A percentile compares a stretch with the other conserved stretches of the same genome.
Conservation (phyloP, 129 eudicot genomes). For the Helichrysum umbraculigerum region DNA sequence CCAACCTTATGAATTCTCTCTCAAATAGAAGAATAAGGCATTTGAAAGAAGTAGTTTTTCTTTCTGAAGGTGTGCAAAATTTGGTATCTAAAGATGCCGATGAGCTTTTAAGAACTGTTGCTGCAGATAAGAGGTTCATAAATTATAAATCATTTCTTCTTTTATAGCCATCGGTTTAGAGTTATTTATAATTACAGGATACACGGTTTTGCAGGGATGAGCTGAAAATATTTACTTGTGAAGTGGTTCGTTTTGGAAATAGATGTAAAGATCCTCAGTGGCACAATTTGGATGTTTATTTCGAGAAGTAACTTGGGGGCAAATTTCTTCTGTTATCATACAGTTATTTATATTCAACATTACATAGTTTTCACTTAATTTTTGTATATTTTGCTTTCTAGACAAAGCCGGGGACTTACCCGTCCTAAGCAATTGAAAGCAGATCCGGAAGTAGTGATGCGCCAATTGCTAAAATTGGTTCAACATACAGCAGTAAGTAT, state of each 20-base stretch:
- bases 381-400: conserved; percentile 29
- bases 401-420: conserved; percentile 62
- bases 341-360: conserved; percentile 7
- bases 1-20: conserved; percentile 71
- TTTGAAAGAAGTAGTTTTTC: conserved; percentile 64
- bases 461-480: conserved; percentile 65
- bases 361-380: conserved; percentile 8
- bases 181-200: conserved; percentile 4
- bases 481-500: conserved; percentile 82
- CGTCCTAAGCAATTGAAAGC: conserved; percentile 59
- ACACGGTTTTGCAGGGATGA: conserved; percentile 57
- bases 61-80: conserved; percentile 76
- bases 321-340: background rate
- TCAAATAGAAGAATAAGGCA: conserved; percentile 47
- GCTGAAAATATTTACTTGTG: conserved; percentile 65
- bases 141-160: background rate
- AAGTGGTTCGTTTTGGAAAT: conserved; percentile 92
- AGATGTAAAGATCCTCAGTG: conserved; percentile 97
- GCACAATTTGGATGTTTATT: conserved; percentile 94
- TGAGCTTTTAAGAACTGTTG: conserved; percentile 71
- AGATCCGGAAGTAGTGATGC: conserved; percentile 59
- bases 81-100: conserved; percentile 69
- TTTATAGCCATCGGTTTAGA: background rate
- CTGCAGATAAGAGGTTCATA: conserved; percentile 76
- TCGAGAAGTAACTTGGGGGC: conserved; percentile 62